Evolutionary conservation across 345 rosid genomes (phyloP), one percentile per base, ranked within the genome.

Genomic region (Nasturtium officinale): DNA sequence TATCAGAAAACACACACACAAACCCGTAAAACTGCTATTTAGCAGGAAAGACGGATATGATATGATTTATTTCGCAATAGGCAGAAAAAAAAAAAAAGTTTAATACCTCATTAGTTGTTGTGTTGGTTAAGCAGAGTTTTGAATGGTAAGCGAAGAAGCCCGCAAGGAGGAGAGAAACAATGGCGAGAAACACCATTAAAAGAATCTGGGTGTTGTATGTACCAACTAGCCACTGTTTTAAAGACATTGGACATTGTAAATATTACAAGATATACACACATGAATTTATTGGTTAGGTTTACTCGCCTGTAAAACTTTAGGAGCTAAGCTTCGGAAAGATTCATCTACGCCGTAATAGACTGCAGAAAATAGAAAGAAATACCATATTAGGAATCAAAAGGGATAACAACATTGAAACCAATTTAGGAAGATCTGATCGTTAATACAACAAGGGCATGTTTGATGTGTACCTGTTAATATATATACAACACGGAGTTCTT

Each of bases 81-180:
- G 17, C 3, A 1, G 67, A 37, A 57, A 17, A 33, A 48, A 5
- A 18, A n/a, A n/a, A n/a, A n/a, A n/a, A n/a, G n/a, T n/a, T 30
- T 17, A n/a, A 53, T 32, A 88, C 98, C 97, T 91, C 97, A 33
- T 91, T 95, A 47, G 99, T 90, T 51, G 99, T 95, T 20, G 88
- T 90, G 87, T 95, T 95, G 65, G 82, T 84, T 69, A 83, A 77
- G 69, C 98, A 91, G 16, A 95, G 93, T 48, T 87, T 81, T 47
- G 82, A 85, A 65, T 91, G 98, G 81, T 88, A 91, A 13, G 80
- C 88, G 23, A 91, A 90, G 83, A 95, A 95, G 74, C 99, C 98
- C 10, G 81, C 91, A 62, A 95, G 77, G 58, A 90, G 77, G 72
- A 91, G 93, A 33, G 96, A 84, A 43, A 95, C 88, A 54, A 90